Conservation (phyloP, 2,329 filamentous ascomycete species). For the Aspergillus pseudotamarii region DNA sequence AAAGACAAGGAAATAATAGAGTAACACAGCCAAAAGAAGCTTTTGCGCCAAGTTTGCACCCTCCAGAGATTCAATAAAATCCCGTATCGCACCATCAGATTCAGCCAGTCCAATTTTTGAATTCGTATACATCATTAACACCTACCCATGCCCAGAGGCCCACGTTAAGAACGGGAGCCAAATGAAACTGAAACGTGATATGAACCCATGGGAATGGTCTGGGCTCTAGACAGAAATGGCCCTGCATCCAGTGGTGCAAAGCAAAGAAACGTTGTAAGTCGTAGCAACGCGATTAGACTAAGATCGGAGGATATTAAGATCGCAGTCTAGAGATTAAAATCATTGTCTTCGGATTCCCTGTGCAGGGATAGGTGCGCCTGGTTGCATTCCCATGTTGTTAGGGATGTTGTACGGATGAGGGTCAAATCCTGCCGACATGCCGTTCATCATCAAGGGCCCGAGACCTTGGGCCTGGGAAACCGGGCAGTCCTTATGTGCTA, state of each 20-base stretch:
- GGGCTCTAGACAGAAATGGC: conserved; percentile 15
- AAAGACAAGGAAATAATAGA: conserved; percentile 24
- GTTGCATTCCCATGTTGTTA: conserved; percentile 46
- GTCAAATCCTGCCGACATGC: conserved; percentile 43
- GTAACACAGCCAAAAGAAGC: conserved; percentile 28
- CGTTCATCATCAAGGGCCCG: conserved; percentile 45
- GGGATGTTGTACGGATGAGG: conserved; percentile 47
- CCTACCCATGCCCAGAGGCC: conserved; percentile 40
- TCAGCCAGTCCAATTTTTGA: conserved; percentile 38
- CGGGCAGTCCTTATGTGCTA: conserved; percentile 95
- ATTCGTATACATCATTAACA: conserved; percentile 45
- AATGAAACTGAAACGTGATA: conserved; percentile 19
- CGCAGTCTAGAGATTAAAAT: conserved; percentile 7
- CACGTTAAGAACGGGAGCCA: conserved; percentile 27
- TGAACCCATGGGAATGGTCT: conserved; percentile 6
- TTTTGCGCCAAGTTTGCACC: conserved; percentile 36
- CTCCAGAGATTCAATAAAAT: conserved; percentile 29
- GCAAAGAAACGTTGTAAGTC: conserved; percentile 7
- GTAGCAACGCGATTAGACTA: conserved; percentile 3
- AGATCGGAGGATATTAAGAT: conserved; percentile 15
- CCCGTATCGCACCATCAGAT: conserved; percentile 32
- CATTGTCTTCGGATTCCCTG: conserved; percentile 41
- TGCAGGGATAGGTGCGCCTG: conserved; percentile 36
- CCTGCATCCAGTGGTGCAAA: conserved; percentile 6
- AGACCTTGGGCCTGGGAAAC: conserved; percentile 86